Evolutionary conservation across 257 asterid species (phyloP), one percentile per base, ranked within the genome.

Genomic region (Primulina eburnea): DNA sequence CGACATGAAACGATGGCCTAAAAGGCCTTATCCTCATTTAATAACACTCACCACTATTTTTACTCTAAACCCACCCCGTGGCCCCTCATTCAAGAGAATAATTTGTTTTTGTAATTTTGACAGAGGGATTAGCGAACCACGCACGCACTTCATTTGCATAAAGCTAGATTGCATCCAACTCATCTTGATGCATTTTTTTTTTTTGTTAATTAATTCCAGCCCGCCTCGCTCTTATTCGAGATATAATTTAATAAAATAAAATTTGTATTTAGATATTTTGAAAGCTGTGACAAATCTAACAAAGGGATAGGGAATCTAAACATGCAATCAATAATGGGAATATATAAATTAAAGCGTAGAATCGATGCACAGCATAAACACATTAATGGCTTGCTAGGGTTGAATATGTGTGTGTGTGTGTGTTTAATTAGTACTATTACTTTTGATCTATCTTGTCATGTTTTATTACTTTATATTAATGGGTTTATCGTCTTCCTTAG

Each of bases 1-100:
- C 61, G 84, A 86, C 95, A 86, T 30, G 86, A 83, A 80, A 76
- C 69, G 84, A 86, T 84, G 90, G 90, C 83, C 85, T 70, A 77
- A 86, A 81, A 79, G 86, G 76, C 73, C 60, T 75, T 53, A 79
- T 74, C 81, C 63, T 67, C 80, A 74, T 74, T 57, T 64, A 17
- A n/a, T 18, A 62, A 73, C 89, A 79, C 81, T 81, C 83, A 84
- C 70, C 80, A 83, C 60, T 78, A 74, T 64, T 69, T 70, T 73
- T 5, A 24, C 26, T 40, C 64, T 68, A 57, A 69, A 60, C 68
- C 52, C 61, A 60, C 68, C 52, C 61, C 63, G 28, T 56, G 73
- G 75, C 76, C 67, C 53, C 53, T 38, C 40, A 71, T 68, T 74
- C 77, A 75, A 67, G 65, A 71, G 80, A 58, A 21, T 7, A 62